Evolutionary conservation across 306 rosid genomes (phyloP), one percentile per base, ranked within the genome.

Genomic region (Myrica gale): DNA sequence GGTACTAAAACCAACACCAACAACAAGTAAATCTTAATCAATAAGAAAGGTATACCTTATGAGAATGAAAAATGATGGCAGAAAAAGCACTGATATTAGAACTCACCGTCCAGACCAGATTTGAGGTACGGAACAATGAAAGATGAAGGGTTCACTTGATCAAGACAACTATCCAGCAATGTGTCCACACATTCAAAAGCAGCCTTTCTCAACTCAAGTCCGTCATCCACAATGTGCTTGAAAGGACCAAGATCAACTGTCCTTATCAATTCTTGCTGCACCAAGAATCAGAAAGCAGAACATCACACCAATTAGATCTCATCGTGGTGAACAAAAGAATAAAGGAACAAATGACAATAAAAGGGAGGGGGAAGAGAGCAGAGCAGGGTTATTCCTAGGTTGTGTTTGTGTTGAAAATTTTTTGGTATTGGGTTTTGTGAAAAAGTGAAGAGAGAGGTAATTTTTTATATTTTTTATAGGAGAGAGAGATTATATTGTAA

Each of bases 201-300:
- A 71, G 99, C 99, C 95, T 96, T 96, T 84, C 99, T 89, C 84
- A 96, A 86, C 84, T 96, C 99, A 77, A 96, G 99, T 60, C 99
- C 99, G 86, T 96, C 99, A 84, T 96, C 99, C 83, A 96, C 99
- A 79, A 80, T 89, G 88, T 96, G 99, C 88, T 96, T 96, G 81
- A 96, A 96, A 82, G 99, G 99, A 63, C 99, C 99, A 60, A 96
- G 98, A 85, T 96, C 99, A 63, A 96, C 99, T 48, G 96, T 96
- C 87, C 99, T 85, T 78, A 92, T 92, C 82, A 96, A 84, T 76
- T 96, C 99, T 96, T 96, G 87, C 99, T 96, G 97, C 82, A 73
- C 73, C 69, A 84, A 60, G 72, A 74, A 57, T 79, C 73, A 43
- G 77, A 70, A 81, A 53, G 20, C 73, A 39, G 55, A 78, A 82